Evolutionary conservation across 495 filamentous ascomycete species (phyloP).

Genomic region (Neurospora sublineolata): DNA sequence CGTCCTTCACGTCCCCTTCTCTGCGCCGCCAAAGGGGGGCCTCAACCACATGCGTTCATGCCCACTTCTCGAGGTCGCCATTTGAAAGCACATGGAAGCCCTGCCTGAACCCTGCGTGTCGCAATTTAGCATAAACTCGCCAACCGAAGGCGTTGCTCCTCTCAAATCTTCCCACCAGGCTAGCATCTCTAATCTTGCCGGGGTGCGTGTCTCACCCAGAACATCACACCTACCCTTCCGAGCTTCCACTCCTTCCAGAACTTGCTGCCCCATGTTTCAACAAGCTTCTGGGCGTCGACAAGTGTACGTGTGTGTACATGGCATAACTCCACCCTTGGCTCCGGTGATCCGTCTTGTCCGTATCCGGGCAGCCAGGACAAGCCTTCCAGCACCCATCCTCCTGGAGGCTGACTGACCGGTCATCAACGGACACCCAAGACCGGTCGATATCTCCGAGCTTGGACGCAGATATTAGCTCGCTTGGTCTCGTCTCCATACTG

Average conservation of each 20-base stretch:
- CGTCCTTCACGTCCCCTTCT: background rate
- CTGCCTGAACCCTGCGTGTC: conserved; percentile 6
- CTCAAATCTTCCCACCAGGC: conserved; percentile 6
- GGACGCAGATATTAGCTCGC: background rate
- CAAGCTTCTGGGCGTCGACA: background rate
- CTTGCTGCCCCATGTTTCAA: background rate
- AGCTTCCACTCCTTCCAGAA: background rate
- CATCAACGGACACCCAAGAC: background rate
- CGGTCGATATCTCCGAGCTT: background rate
- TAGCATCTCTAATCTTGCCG: background rate
- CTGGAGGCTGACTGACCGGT: background rate
- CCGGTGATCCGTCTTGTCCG: background rate
- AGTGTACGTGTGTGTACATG: background rate
- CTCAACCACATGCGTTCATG: background rate
- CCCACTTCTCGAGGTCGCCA: background rate
- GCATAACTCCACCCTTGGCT: background rate
- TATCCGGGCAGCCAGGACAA: background rate
- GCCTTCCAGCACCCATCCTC: background rate
- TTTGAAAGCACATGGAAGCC: background rate
- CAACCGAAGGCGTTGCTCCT: conserved; percentile 16
- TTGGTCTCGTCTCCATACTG: background rate
- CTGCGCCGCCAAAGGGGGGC: background rate
- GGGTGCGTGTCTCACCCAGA: background rate
- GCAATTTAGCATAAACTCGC: conserved; percentile 27
- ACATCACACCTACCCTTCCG: background rate